A percentile compares a stretch with the other conserved stretches of the same genome.
phyloP scores from a whole-genome alignment of 345 rosid species.

The Hibiscus tridactylites region DNA sequence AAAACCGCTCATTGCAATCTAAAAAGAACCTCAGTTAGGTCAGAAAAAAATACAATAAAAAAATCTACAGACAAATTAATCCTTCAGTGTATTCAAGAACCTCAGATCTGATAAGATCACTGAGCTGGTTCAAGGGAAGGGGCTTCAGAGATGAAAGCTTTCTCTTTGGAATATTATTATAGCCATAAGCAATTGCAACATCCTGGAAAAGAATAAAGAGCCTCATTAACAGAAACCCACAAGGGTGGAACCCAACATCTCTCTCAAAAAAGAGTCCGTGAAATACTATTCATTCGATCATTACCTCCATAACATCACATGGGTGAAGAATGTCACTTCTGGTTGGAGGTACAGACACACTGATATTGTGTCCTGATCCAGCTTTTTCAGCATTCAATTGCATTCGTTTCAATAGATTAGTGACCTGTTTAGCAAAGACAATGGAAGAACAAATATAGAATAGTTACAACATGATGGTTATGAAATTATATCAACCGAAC shows the following conservation, averaged over 20 bases:
- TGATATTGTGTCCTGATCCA: constrained; percentile 27
- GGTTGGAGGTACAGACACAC: constrained; percentile 69
- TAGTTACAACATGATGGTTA: neutral
- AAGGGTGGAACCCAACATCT: neutral
- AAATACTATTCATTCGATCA: neutral
- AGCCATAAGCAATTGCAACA: constrained; percentile 94
- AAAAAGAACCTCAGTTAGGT: neutral
- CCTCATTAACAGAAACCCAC: neutral
- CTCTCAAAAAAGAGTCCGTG: neutral
- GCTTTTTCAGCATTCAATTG: constrained; percentile 52
- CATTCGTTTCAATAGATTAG: constrained; percentile 63
- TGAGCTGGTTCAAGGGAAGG: constrained; percentile 60
- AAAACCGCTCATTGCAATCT: constrained; percentile 78
- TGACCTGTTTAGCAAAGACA: constrained; percentile 41
- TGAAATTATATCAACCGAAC: neutral
- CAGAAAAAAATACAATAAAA: neutral
- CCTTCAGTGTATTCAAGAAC: constrained; percentile 19
- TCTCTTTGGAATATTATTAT: constrained; percentile 68
- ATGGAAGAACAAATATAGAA: neutral
- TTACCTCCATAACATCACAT: constrained; percentile 95
- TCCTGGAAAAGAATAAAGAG: constrained; percentile 38
- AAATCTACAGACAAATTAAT: neutral
- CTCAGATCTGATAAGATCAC: constrained; percentile 76
- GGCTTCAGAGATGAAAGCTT: constrained; percentile 59
- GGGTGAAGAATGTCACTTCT: constrained; percentile 91